These are phyloP conservation scores for Crepidotus variabilis DNA, from an alignment of 768 basidiomycete genomes.

Conservation along the genomic window DNA sequence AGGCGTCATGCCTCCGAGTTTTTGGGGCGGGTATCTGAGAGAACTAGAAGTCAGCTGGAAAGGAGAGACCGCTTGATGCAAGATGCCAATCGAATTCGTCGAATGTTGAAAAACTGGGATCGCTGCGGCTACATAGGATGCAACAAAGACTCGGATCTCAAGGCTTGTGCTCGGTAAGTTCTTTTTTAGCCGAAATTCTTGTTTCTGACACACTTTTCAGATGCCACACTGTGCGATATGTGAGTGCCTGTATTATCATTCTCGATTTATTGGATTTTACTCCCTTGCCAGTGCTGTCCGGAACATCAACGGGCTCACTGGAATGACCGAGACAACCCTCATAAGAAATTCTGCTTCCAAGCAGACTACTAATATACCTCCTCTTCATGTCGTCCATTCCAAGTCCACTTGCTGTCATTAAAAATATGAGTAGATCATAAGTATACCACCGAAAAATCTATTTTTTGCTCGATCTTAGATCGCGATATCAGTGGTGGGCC, in stretches of 20 bases:
- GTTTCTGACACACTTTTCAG: background rate
- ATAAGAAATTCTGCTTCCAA: conserved; percentile 16
- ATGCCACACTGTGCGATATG: conserved; percentile 19
- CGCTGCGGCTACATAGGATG: conserved; percentile 15
- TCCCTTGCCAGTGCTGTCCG: conserved; percentile 16
- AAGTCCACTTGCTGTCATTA: too few species aligned
- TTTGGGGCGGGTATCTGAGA: conserved; percentile 13
- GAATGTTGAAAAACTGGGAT: conserved; percentile 16
- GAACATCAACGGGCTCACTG: conserved; percentile 26
- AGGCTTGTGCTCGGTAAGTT: conserved; percentile 14
- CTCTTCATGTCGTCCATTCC: too few species aligned
- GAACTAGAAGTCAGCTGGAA: conserved; percentile 12
- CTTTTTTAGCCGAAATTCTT: background rate
- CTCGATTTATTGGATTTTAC: background rate
- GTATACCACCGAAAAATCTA: too few species aligned
- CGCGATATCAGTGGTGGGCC: too few species aligned
- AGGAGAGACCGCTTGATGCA: conserved; percentile 7
- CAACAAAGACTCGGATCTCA: conserved; percentile 11
- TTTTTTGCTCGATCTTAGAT: too few species aligned
- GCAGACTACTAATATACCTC: conserved; percentile 12
- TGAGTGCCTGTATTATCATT: conserved; percentile 5
- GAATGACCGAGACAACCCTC: conserved; percentile 11
- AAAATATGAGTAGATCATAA: too few species aligned
- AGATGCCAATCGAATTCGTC: conserved; percentile 13
- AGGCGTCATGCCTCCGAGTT: conserved; percentile 11